Evolutionary conservation across 2,329 filamentous ascomycete species (phyloP), one percentile per base, ranked within the genome.

Genomic region (Talaromyces sp.): DNA sequence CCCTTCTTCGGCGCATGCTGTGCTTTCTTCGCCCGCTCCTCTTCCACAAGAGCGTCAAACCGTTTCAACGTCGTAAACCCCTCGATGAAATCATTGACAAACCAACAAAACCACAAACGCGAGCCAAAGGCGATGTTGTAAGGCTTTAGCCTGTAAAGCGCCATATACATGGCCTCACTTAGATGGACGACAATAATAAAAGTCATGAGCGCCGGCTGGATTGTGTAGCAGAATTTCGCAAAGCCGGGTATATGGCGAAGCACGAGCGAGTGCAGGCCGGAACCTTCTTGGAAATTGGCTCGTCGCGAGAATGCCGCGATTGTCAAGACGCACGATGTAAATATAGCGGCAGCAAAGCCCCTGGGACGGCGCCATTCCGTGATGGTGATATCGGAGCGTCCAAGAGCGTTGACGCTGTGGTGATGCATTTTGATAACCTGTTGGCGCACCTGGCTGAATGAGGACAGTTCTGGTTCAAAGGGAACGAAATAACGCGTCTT

Each of bases 351-450:
- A 43, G 87, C 84, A 14, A 79, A 65, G 67, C 79, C 83, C 67
- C 68, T 75, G 0, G 82, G 83, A 2, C 65, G 83, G 70, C 69
- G 72, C 70, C 78, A 85, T 65, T 74, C 83, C 72, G 75, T 80
- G 60, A 88, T 73, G 0, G 77, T 77, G 57, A 86, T 79, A 60
- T 82, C 79, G 61, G 80, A 83, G 43, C 88, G 79, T 17, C 83
- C 85, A 12, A 96, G 83, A 1, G 75, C 81, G 32, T 76, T 66
- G 35, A 88, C 81, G 27, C 83, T 81, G 11, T 83, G 80, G 61
- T 82, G 75, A 70, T 88, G 85, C 85, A 97, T 89, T 56, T 86
- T 85, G 54, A 95, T 85, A 46, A 93, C 79, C 56, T 89, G 84
- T 53, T 82, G 78, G 57, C 91, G 86, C 10, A 87, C 83, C 61